Evolutionary conservation across 345 rosid genomes (phyloP).

Genomic region (Brassica juncea): DNA sequence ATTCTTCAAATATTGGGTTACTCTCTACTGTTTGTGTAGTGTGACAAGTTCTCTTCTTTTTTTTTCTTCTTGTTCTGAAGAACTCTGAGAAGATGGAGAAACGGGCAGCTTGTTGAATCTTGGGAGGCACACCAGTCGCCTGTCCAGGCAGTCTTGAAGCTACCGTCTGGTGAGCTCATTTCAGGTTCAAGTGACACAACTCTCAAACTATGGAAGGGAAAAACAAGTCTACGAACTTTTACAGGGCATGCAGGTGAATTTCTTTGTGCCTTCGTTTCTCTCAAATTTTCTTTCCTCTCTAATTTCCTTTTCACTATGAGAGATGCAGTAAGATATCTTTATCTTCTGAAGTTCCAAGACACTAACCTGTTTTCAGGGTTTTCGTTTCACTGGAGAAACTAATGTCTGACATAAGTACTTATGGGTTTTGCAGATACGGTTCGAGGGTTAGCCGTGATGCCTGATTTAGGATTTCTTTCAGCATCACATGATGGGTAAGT

Average conservation of each 20-base stretch:
- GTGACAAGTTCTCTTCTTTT: conserved; percentile 2
- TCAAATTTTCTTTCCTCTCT: not conserved
- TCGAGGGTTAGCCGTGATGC: conserved; percentile 83
- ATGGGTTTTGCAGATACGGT: conserved; percentile 71
- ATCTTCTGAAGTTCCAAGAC: conserved; percentile 1
- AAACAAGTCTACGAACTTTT: conserved; percentile 71
- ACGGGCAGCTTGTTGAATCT: conserved; percentile 66
- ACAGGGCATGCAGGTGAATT: conserved; percentile 79
- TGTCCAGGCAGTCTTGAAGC: conserved; percentile 75
- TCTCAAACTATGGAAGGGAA: conserved; percentile 85
- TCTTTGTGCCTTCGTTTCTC: conserved; percentile 5
- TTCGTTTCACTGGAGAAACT: conserved; percentile 11
- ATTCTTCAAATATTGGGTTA: not conserved
- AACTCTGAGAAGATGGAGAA: conserved; percentile 82
- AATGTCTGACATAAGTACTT: conserved; percentile 3
- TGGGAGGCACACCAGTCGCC: conserved; percentile 96
- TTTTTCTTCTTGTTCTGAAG: conserved; percentile 39
- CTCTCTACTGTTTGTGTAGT: conserved; percentile 13
- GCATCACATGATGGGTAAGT: conserved; percentile 99
- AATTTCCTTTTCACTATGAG: conserved; percentile 14
- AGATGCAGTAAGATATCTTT: not conserved
- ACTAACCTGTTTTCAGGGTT: conserved; percentile 14
- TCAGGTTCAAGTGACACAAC: conserved; percentile 90
- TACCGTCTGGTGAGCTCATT: conserved; percentile 90
- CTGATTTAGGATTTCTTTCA: conserved; percentile 81